These are phyloP conservation scores for Naganishia randhawae DNA, from an alignment of 768 basidiomycete species.

Conservation along the genomic window DNA sequence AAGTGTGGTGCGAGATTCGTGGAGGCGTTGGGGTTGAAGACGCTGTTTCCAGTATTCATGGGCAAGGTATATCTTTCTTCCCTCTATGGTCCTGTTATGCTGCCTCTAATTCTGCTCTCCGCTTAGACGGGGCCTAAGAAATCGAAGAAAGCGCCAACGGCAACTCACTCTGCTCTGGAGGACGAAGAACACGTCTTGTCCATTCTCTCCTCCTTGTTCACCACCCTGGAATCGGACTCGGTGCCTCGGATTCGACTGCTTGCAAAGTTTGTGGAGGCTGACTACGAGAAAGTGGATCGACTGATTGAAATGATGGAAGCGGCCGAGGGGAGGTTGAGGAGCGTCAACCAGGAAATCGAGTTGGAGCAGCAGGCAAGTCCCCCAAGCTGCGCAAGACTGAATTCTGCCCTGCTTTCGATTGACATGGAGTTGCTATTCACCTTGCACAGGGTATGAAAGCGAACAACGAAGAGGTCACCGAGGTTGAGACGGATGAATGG, in stretches of 20 bases:
- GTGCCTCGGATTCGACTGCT: conserved; percentile 74
- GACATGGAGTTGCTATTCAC: no score
- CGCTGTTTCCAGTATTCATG: conserved; percentile 86
- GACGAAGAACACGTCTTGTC: conserved; percentile 84
- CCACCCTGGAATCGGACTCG: conserved; percentile 84
- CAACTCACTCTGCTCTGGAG: conserved; percentile 59
- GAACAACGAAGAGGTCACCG: conserved; percentile 59
- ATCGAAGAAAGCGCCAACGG: conserved; percentile 55
- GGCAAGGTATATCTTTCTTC: conserved; percentile 65
- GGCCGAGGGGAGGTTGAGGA: conserved; percentile 61
- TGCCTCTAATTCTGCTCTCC: background rate
- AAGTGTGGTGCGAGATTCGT: conserved; percentile 77
- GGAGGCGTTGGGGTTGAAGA: conserved; percentile 80
- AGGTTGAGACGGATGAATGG: conserved; percentile 68
- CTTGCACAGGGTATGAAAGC: conserved; percentile 60
- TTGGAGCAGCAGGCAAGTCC: conserved; percentile 60
- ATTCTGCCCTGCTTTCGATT: conserved; percentile 10
- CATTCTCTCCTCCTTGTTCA: conserved; percentile 84
- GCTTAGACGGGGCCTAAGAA: conserved; percentile 58
- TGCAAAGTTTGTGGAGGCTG: conserved; percentile 85
- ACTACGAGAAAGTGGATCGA: conserved; percentile 93
- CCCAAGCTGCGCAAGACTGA: background rate
- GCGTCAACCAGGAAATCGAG: conserved; percentile 65
- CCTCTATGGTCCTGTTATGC: background rate
- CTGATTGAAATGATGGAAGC: conserved; percentile 79